Percentiles rank a stretch among this genome's conserved stretches.
phyloP scores from a whole-genome alignment of 2,329 filamentous ascomycete genomes.

The Monosporascus sp. region DNA sequence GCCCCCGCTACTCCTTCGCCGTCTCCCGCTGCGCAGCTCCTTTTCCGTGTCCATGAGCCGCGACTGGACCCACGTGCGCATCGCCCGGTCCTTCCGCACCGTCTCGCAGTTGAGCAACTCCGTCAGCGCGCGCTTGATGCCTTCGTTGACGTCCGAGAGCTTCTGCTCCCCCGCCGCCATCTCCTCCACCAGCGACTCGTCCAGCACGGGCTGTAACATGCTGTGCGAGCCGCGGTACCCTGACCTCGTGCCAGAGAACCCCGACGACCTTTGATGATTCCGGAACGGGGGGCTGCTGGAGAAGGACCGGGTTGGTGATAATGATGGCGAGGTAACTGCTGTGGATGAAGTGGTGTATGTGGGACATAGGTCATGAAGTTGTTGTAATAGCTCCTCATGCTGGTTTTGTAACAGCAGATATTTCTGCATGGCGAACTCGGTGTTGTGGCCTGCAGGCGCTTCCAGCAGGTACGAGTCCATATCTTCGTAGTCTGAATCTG shows the following conservation, averaged over 20 bases:
- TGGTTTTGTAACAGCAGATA: slow-evolving; percentile 51
- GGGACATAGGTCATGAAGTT: slow-evolving; percentile 47
- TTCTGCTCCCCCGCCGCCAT: slow-evolving; percentile 49
- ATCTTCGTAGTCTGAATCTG: neutral
- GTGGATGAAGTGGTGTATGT: slow-evolving; percentile 31
- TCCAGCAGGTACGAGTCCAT: slow-evolving; percentile 7
- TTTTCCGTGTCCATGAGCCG: slow-evolving; percentile 57
- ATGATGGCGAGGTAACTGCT: slow-evolving; percentile 45
- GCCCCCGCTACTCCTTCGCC: slow-evolving; percentile 38
- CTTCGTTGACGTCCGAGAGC: slow-evolving; percentile 53
- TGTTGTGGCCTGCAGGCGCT: slow-evolving; percentile 28
- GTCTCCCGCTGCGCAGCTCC: slow-evolving; percentile 49
- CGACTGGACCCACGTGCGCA: slow-evolving; percentile 55
- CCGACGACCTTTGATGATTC: slow-evolving; percentile 21
- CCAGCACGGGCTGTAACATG: slow-evolving; percentile 34
- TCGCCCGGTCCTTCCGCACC: slow-evolving; percentile 44
- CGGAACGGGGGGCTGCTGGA: slow-evolving; percentile 39
- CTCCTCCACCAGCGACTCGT: slow-evolving; percentile 43
- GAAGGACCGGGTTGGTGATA: slow-evolving; percentile 56
- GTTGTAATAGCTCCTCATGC: slow-evolving; percentile 47
- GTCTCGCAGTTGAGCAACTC: slow-evolving; percentile 57
- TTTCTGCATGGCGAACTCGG: slow-evolving; percentile 47
- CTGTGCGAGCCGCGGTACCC: slow-evolving; percentile 14
- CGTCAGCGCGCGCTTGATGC: slow-evolving; percentile 57
- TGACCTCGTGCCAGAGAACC: slow-evolving; percentile 11